Base-by-base conservation (phyloP, 805 yeast species). In the Tetrapisispora phaffii region DNA sequence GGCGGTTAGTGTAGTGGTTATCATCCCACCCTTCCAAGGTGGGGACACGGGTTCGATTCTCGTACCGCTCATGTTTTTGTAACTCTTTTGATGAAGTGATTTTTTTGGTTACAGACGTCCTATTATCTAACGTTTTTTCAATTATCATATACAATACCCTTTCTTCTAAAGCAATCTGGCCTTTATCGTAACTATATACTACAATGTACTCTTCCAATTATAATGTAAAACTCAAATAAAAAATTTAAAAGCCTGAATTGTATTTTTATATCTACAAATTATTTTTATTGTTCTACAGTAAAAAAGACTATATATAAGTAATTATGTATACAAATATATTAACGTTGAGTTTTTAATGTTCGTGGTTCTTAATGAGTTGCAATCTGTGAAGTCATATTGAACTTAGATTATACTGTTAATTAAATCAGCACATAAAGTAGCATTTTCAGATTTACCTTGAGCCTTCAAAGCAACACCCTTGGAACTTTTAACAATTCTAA, bases 21-120 rank as follows among this genome's bases (percentile, higher is more conserved):
- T 79, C 85, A 82, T 82, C 72, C 79, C 77, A 79, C 87, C 88
- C 88, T 82, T 83, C 89, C 89, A 82, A 83, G 89, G 87, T 79
- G 78, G 82, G 72, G 89, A 78, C 86, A 80, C 76, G 89, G 88
- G 90, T 82, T 82, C 90, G 88, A 82, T 80, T 82, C 90, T 83
- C 64, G 62, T 60, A 60, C 64, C 64, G 62, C 62, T 60, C 66
- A 60, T 12, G 7, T 48, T 46, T 85, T 82, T 79, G 74, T 23
- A 10, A 19, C 7, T 20, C 13, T 39, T 28, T 36, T 22, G 9
- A 10, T 22, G 10, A 17, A 16, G n/a, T 15, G 17, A 15, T 15
- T 31, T n/a, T n/a, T n/a, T n/a, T n/a, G n/a, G n/a, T n/a, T n/a
- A n/a, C n/a, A n/a, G n/a, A n/a, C n/a, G n/a, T n/a, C n/a, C n/a